A percentile compares a stretch with the other conserved stretches of the same genome.
Evolutionary conservation across 352 stramenopile genomes (phyloP).

Genomic region (Phytophthora rubi): DNA sequence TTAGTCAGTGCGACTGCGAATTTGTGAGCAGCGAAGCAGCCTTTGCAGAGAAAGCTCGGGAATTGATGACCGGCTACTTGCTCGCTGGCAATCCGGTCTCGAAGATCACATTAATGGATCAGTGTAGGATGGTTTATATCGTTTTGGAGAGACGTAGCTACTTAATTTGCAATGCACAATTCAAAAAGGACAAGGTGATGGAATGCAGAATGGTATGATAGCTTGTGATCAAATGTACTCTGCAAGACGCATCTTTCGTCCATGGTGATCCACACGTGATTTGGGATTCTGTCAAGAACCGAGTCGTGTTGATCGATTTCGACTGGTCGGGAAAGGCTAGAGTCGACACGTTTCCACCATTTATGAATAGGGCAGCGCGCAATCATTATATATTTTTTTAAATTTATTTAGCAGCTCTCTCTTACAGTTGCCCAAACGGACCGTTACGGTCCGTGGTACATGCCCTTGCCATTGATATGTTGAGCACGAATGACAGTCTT

Average conservation of each 20-base stretch:
- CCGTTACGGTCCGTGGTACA: no score
- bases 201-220: constrained; percentile 19
- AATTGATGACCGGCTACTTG: constrained; percentile 27
- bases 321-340: constrained; percentile 39
- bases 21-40: constrained; percentile 24
- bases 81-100: constrained; percentile 15
- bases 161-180: constrained; percentile 34
- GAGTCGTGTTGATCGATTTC: constrained; percentile 46
- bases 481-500: neutral
- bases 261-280: constrained; percentile 24
- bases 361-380: constrained; percentile 24
- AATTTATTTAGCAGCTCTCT: no score
- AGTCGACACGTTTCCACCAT: constrained; percentile 28
- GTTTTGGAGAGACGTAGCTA: constrained; percentile 16
- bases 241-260: constrained; percentile 15
- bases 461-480: no score
- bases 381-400: no score
- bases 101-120: constrained; percentile 22
- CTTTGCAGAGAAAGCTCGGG: constrained; percentile 20
- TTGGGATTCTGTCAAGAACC: constrained; percentile 34
- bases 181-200: constrained; percentile 26
- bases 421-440: no score
- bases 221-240: constrained; percentile 20
- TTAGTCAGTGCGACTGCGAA: constrained; percentile 23
- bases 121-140: constrained; percentile 29